A percentile compares a stretch with the other conserved stretches of the same genome.
Conservation (phyloP, 345 rosid genomes). For the Brassica incana region DNA sequence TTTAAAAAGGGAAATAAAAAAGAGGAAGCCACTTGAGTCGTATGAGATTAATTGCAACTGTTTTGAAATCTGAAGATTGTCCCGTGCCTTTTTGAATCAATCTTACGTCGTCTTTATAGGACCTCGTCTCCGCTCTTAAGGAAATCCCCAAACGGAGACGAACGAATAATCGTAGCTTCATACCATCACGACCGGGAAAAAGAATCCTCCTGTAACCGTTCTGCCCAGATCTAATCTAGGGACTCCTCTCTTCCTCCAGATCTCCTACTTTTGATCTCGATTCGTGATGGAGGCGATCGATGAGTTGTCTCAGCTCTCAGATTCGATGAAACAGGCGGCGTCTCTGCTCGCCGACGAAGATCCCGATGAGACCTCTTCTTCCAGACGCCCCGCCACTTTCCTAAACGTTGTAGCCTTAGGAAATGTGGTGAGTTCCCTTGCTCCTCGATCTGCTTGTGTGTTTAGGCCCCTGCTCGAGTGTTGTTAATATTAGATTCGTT, state of each 20-base stretch:
- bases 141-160: not conserved
- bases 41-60: not conserved
- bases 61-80: not conserved
- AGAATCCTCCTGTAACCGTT: not conserved
- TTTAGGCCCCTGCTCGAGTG: not conserved
- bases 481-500: not conserved
- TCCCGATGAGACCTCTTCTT: not conserved
- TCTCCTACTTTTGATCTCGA: not conserved
- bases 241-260: not conserved
- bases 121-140: not conserved
- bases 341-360: not conserved
- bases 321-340: not conserved
- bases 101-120: not conserved
- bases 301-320: not conserved
- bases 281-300: not conserved
- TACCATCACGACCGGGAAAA: not conserved
- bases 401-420: not conserved
- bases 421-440: not conserved
- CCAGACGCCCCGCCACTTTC: not conserved
- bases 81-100: not conserved
- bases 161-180: not conserved
- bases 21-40: not conserved
- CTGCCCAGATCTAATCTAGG: not conserved
- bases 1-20: not conserved
- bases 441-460: not conserved